Conservation (phyloP, 2,329 filamentous ascomycete genomes). For the Hymenoscyphus infarciens region DNA sequence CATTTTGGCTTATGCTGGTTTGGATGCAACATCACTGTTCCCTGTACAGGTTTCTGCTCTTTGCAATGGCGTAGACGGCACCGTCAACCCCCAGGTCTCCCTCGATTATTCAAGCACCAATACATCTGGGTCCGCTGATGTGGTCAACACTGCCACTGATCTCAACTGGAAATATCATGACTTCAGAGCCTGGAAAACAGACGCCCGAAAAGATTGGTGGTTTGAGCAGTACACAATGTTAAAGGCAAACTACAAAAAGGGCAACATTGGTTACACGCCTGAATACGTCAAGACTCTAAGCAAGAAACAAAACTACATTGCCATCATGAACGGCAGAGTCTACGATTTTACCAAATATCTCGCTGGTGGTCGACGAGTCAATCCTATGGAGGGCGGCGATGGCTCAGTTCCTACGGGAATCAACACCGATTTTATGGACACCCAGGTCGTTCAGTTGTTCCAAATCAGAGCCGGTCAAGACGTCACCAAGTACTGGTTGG, state of each 20-base stretch:
- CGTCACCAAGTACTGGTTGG: slow-evolving; percentile 78
- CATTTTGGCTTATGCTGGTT: slow-evolving; percentile 77
- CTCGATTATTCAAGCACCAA: slow-evolving; percentile 82
- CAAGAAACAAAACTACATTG: slow-evolving; percentile 61
- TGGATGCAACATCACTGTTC: slow-evolving; percentile 85
- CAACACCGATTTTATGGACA: slow-evolving; percentile 77
- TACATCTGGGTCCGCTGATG: slow-evolving; percentile 60
- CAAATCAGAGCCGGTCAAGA: slow-evolving; percentile 71
- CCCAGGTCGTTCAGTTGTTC: slow-evolving; percentile 72
- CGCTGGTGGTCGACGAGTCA: slow-evolving; percentile 65
- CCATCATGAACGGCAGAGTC: slow-evolving; percentile 72
- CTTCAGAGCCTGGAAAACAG: slow-evolving; percentile 80
- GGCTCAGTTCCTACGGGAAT: slow-evolving; percentile 40
- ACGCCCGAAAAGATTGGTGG: slow-evolving; percentile 88
- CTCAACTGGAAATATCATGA: slow-evolving; percentile 82
- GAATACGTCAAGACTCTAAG: slow-evolving; percentile 72
- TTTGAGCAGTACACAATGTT: slow-evolving; percentile 80
- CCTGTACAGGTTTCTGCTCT: slow-evolving; percentile 91
- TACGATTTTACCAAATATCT: slow-evolving; percentile 90
- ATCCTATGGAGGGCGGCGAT: slow-evolving; percentile 51
- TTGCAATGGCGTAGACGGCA: slow-evolving; percentile 71
- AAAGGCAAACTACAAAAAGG: slow-evolving; percentile 77
- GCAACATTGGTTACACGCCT: slow-evolving; percentile 77
- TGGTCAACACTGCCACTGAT: slow-evolving; percentile 61
- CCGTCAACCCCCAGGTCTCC: slow-evolving; percentile 66